These are phyloP conservation scores for Penicillium maclennaniae DNA, from an alignment of 495 filamentous ascomycete species.

Conservation along the genomic window DNA sequence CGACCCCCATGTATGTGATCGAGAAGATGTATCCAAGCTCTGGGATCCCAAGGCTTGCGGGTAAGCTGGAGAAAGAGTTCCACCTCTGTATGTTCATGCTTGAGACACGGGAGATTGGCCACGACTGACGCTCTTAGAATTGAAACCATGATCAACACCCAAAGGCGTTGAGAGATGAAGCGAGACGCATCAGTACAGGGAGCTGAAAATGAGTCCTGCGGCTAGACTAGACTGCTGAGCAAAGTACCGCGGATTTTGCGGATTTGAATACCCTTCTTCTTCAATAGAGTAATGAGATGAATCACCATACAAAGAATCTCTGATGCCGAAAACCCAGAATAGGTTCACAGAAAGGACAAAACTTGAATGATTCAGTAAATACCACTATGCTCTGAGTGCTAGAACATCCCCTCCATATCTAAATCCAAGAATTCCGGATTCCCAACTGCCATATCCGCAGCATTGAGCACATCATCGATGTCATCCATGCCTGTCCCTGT, in stretches of 20 bases:
- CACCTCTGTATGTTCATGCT: slow-evolving; percentile 12
- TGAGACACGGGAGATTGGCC: neutral
- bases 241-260: neutral
- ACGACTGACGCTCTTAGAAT: neutral
- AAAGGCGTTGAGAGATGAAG: no score
- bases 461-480: slow-evolving; percentile 47
- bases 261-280: neutral
- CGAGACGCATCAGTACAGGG: no score
- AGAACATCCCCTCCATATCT: slow-evolving; percentile 50
- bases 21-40: slow-evolving; percentile 17
- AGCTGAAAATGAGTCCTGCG: neutral
- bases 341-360: no score
- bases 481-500: slow-evolving; percentile 32
- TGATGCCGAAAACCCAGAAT: no score
- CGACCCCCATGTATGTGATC: slow-evolving; percentile 8
- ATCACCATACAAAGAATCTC: no score
- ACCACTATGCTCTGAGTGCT: neutral
- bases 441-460: slow-evolving; percentile 44
- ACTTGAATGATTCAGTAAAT: no score
- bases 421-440: slow-evolving; percentile 49
- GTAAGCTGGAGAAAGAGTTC: slow-evolving; percentile 10
- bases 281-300: no score
- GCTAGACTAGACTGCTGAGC: slow-evolving; percentile 1
- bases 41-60: slow-evolving; percentile 11
- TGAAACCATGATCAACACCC: neutral